phyloP scores from a whole-genome alignment of 108 stramenopile species.

The Cyclostephanos tholiformis region DNA sequence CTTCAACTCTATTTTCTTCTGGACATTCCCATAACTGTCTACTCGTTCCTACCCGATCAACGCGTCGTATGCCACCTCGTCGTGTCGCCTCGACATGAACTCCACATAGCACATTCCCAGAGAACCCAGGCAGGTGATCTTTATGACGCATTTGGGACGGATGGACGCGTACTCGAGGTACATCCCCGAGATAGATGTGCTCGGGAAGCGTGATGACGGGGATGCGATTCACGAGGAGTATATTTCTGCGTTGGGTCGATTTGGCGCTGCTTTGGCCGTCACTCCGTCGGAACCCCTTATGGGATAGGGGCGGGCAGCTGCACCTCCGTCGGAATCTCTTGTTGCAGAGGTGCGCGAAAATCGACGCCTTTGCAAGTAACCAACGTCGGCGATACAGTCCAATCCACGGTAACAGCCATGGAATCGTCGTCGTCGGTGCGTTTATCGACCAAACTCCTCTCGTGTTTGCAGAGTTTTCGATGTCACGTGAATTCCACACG shows the following conservation, averaged over 20 bases:
- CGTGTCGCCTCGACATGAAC: constrained; percentile 66
- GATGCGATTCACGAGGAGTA: constrained; percentile 81
- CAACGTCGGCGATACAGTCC: too few species aligned
- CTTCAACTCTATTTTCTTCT: constrained; percentile 83
- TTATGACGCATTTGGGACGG: constrained; percentile 60
- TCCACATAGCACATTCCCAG: constrained; percentile 74
- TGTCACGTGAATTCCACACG: too few species aligned
- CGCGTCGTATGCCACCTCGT: constrained; percentile 72
- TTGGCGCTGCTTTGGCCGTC: constrained; percentile 6
- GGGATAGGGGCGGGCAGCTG: too few species aligned
- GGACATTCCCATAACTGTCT: constrained; percentile 80
- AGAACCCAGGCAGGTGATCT: constrained; percentile 65
- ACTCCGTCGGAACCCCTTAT: constrained; percentile 46
- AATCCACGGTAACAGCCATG: too few species aligned
- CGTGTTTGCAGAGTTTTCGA: too few species aligned
- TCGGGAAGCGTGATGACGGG: constrained; percentile 53
- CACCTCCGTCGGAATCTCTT: too few species aligned
- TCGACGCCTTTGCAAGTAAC: too few species aligned
- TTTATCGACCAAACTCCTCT: too few species aligned
- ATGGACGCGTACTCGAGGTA: constrained; percentile 68
- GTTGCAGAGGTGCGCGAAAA: too few species aligned
- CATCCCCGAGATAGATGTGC: constrained; percentile 72
- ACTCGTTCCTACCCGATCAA: constrained; percentile 68
- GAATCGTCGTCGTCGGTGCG: too few species aligned
- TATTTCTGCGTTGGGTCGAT: constrained; percentile 41